Evolutionary conservation across 1,284 basidiomycete genomes (phyloP).

Genomic region (Tilletia horrida): DNA sequence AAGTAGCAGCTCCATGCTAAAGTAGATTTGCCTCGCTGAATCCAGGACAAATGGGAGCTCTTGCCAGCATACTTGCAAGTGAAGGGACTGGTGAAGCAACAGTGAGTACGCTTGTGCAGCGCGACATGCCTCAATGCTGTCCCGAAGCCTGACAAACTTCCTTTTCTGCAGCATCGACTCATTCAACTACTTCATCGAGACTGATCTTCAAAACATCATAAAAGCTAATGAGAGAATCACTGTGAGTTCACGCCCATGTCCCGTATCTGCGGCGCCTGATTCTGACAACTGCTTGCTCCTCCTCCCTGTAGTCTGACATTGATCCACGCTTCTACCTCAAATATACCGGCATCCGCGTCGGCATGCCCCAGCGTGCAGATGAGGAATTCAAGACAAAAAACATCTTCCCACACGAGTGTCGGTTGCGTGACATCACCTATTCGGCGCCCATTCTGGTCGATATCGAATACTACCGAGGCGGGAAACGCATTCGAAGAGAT

Average conservation of each 20-base stretch:
- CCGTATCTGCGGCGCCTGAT: neutral
- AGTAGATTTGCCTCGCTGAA: neutral
- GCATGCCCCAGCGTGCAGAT: conserved; percentile 73
- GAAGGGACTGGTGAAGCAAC: conserved; percentile 70
- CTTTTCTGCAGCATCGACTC: conserved; percentile 69
- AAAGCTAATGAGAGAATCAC: conserved; percentile 52
- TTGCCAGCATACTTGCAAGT: conserved; percentile 53
- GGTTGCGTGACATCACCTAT: conserved; percentile 92
- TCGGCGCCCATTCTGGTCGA: conserved; percentile 90
- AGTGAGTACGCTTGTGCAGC: conserved; percentile 53
- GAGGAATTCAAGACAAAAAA: conserved; percentile 71
- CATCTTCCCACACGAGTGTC: conserved; percentile 96
- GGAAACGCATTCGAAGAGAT: conserved; percentile 75
- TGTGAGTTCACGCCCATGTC: conserved; percentile 53
- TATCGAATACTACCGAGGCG: conserved; percentile 90
- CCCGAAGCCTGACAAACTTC: neutral
- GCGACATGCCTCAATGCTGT: neutral
- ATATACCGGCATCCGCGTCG: conserved; percentile 83
- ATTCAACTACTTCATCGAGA: conserved; percentile 98
- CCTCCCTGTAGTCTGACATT: conserved; percentile 69
- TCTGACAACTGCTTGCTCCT: neutral
- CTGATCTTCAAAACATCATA: conserved; percentile 75
- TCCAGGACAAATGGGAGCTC: conserved; percentile 52
- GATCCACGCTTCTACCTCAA: conserved; percentile 96
- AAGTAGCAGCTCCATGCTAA: neutral